Evolutionary conservation across 75 land plant species (phyloP).

Genomic region (Ceratopteris richardii): DNA sequence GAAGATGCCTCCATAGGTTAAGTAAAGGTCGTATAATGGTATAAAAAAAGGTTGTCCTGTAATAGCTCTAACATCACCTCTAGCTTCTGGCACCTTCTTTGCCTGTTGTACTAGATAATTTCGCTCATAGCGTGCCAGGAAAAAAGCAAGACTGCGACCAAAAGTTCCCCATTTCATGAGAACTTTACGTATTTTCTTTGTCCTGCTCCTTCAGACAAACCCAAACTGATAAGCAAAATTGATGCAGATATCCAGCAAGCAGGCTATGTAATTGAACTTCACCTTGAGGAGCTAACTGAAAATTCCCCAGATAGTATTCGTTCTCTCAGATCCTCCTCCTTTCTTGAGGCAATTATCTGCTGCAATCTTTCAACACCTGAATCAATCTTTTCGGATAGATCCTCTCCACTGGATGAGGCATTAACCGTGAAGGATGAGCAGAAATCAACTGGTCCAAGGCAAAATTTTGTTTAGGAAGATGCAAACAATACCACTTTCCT

Average conservation of each 20-base stretch:
- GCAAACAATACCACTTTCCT: no score
- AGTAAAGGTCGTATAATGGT: slow-evolving; percentile 71
- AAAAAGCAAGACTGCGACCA: neutral
- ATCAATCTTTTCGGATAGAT: neutral
- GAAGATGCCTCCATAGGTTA: slow-evolving; percentile 84
- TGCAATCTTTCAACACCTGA: slow-evolving; percentile 21
- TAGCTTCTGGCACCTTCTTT: slow-evolving; percentile 59
- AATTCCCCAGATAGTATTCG: slow-evolving; percentile 66
- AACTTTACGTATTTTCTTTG: neutral
- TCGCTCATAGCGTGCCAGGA: neutral
- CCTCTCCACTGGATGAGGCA: neutral
- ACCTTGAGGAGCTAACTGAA: slow-evolving; percentile 54
- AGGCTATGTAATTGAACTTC: neutral
- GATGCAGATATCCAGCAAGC: neutral
- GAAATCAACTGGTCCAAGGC: neutral
- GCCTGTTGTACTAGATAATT: neutral
- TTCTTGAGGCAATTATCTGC: slow-evolving; percentile 24
- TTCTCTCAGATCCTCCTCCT: slow-evolving; percentile 38
- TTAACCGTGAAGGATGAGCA: neutral
- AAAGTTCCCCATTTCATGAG: neutral
- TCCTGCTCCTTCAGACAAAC: neutral
- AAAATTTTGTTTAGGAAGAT: no score
- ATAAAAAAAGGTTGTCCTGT: slow-evolving; percentile 80
- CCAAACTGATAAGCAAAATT: neutral
- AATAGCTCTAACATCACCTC: slow-evolving; percentile 57